Base-by-base conservation (phyloP, 306 rosid species). In the Prunus salicina region DNA sequence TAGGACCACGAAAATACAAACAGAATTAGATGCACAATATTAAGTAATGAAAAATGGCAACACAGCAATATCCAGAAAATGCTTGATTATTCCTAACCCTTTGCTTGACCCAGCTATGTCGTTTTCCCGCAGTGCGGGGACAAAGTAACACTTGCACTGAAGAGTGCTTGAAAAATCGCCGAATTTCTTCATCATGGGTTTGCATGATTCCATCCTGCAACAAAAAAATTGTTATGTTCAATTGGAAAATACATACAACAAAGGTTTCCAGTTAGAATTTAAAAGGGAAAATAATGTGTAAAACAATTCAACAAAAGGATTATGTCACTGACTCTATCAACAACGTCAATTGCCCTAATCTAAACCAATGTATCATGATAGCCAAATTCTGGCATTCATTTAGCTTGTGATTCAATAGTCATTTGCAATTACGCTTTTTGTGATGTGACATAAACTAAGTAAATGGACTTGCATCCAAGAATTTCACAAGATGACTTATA, bases 171-270 rank as follows among this genome's bases (percentile, higher is more conserved):
- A 95, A 95, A 84, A 95, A 95, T 38, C 93, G 88, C 24, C 97
- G 89, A 80, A 95, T 92, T 80, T 95, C 99, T 83, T 95, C 99
- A 81, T 95, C 99, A 82, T 92, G 97, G 71, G 97, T 92, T 83
- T 87, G 90, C 99, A 95, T 95, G 80, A 95, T 85, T 77, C 99
- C 99, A 88, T 92, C 97, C 99, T 95, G 89, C 75, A 58, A 43
- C 55, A 58, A 73, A 74, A 41, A 30, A 22, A 47, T 53, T 77
- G 38, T 64, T 49, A 22, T 13, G 24, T 63, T 78, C 62, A 76
- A 50, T 56, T 47, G 38, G 38, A n/a, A 78, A 22, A n/a, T 34
- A 52, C 53, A 13, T 65, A 52, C 25, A 69, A 56, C 71, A 47
- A 65, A 18, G 15, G 68, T 67, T 64, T 61, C 49, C 63, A 38